These are phyloP conservation scores for Orbilia ellipsospora DNA, from an alignment of 2,329 filamentous ascomycete species.

Conservation along the genomic window DNA sequence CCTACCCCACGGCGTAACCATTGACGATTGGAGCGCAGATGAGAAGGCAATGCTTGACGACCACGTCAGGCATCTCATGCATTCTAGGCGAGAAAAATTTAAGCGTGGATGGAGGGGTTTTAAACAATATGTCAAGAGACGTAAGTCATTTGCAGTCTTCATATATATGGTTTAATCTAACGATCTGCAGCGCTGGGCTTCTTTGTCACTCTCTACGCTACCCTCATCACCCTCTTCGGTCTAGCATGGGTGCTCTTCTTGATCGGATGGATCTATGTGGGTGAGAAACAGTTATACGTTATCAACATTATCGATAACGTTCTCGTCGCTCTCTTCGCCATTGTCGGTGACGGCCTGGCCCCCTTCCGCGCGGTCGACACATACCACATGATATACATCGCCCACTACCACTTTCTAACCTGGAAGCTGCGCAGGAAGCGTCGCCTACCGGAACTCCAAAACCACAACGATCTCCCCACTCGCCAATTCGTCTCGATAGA, in stretches of 20 bases:
- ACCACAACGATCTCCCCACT: constrained; percentile 76
- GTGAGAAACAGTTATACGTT: constrained; percentile 74
- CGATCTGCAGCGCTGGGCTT: constrained; percentile 74
- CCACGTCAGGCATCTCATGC: constrained; percentile 86
- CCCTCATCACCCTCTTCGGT: constrained; percentile 83
- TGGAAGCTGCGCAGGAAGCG: constrained; percentile 74
- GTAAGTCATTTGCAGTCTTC: constrained; percentile 65
- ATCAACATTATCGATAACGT: constrained; percentile 78
- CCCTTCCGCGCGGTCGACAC: constrained; percentile 84
- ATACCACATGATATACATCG: constrained; percentile 87
- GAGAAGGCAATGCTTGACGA: constrained; percentile 84
- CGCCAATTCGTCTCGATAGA: constrained; percentile 62
- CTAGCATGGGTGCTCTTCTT: constrained; percentile 90
- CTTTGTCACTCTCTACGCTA: constrained; percentile 84
- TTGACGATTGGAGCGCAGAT: constrained; percentile 79
- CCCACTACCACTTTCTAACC: constrained; percentile 75
- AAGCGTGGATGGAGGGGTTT: constrained; percentile 84
- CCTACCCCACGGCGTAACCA: constrained; percentile 76
- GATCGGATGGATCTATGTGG: constrained; percentile 89
- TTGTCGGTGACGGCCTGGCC: constrained; percentile 76
- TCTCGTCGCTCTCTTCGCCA: constrained; percentile 75
- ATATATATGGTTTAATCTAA: constrained; percentile 1
- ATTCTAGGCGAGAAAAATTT: constrained; percentile 81
- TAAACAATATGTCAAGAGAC: constrained; percentile 78
- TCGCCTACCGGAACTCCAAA: constrained; percentile 71